Evolutionary conservation across 2,329 filamentous ascomycete genomes (phyloP).

Genomic region (Hymenoscyphus salicellus): DNA sequence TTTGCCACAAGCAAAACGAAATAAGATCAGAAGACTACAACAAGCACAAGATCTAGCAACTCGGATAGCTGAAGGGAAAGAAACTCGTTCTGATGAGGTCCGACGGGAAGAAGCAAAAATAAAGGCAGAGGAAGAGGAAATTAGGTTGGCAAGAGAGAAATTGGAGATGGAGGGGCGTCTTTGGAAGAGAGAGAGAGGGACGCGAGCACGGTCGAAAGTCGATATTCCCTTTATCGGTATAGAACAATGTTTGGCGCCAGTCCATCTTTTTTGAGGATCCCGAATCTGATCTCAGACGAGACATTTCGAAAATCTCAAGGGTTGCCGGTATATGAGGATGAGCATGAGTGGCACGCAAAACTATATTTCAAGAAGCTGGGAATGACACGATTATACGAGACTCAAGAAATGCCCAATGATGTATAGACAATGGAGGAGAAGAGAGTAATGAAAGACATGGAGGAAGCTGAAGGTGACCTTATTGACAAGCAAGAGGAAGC

Average conservation of each 20-base stretch:
- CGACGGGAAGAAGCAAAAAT: no score
- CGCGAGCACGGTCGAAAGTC: not conserved
- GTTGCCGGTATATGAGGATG: not conserved
- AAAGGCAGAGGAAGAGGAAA: not conserved
- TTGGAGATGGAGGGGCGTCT: not conserved
- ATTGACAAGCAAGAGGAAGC: not conserved
- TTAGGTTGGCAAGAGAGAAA: not conserved
- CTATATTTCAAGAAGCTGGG: not conserved
- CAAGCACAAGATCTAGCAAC: no score
- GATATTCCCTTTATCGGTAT: not conserved
- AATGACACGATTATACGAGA: not conserved
- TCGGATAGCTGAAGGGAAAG: no score
- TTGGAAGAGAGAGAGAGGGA: not conserved
- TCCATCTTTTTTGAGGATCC: not conserved
- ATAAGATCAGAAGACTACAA: no score
- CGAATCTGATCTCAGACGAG: not conserved
- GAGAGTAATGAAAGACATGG: not conserved
- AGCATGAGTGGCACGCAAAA: not conserved
- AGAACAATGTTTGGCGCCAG: not conserved
- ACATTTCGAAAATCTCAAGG: not conserved
- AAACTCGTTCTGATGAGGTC: no score
- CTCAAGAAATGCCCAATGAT: not conserved
- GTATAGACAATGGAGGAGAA: not conserved
- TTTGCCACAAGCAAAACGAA: no score
- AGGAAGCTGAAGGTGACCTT: not conserved